A percentile compares a stretch with the other conserved stretches of the same genome.
Conservation (phyloP, 2,329 filamentous ascomycete genomes). For the Cylindrodendrum hubeiense region DNA sequence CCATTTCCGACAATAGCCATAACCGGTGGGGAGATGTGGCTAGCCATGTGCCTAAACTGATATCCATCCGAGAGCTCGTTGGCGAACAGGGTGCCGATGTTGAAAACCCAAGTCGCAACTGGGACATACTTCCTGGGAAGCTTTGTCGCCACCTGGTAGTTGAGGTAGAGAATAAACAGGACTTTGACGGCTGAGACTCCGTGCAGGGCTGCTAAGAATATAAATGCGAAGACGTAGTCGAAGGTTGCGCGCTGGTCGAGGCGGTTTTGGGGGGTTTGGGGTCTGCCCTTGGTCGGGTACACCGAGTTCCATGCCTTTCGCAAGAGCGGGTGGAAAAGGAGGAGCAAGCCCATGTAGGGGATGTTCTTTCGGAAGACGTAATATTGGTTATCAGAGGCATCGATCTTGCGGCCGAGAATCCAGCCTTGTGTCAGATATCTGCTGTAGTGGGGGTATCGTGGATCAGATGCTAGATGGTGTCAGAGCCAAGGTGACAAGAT, state of each 20-base stretch:
- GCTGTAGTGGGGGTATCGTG: conserved; percentile 82
- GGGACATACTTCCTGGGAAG: conserved; percentile 81
- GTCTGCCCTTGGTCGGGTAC: conserved; percentile 51
- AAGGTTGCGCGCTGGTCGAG: conserved; percentile 81
- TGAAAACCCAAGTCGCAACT: conserved; percentile 87
- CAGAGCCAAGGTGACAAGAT: conserved; percentile 10
- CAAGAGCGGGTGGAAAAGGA: conserved; percentile 83
- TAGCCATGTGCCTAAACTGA: conserved; percentile 73
- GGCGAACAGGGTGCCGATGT: conserved; percentile 85
- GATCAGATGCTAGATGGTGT: conserved; percentile 75
- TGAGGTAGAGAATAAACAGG: conserved; percentile 81
- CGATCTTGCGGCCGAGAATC: conserved; percentile 93
- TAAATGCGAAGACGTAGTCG: conserved; percentile 82
- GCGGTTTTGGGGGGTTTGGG: conserved; percentile 65
- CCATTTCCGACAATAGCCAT: conserved; percentile 45
- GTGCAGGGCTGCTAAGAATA: conserved; percentile 85
- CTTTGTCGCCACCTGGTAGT: conserved; percentile 82
- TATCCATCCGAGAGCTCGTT: conserved; percentile 91
- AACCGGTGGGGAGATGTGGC: conserved; percentile 57
- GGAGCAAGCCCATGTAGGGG: conserved; percentile 80
- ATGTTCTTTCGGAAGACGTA: conserved; percentile 86
- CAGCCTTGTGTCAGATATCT: conserved; percentile 82
- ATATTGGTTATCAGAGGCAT: conserved; percentile 93
- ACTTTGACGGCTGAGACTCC: conserved; percentile 90
- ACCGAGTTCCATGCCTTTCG: conserved; percentile 77